phyloP scores from a whole-genome alignment of 768 basidiomycete genomes.

The Hypholoma sublateritium region DNA sequence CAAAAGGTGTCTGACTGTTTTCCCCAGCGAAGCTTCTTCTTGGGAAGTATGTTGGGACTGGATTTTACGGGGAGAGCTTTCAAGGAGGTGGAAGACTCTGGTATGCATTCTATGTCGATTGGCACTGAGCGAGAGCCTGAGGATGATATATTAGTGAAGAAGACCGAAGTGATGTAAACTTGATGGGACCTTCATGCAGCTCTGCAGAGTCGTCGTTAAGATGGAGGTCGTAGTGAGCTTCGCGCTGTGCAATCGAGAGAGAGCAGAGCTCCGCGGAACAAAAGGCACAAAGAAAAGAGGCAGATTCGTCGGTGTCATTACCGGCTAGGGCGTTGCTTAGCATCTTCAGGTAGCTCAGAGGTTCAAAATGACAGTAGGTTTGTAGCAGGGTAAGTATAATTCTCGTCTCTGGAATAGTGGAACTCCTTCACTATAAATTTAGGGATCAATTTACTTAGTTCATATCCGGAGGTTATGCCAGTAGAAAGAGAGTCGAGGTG shows the following conservation, averaged over 20 bases:
- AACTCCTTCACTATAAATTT: no score
- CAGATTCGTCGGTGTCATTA: not conserved
- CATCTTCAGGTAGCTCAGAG: no score
- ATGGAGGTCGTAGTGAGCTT: conserved; percentile 59
- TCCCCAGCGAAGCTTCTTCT: conserved; percentile 18
- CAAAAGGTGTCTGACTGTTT: conserved; percentile 59
- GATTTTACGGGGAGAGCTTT: not conserved
- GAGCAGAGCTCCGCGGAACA: conserved; percentile 44
- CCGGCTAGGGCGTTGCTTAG: not conserved
- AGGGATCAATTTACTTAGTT: no score
- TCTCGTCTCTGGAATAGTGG: no score
- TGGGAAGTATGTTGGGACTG: not conserved
- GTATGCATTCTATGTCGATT: conserved; percentile 7
- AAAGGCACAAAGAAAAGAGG: conserved; percentile 43
- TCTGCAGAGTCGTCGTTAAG: conserved; percentile 20
- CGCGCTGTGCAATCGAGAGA: conserved; percentile 37
- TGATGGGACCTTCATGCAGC: conserved; percentile 7
- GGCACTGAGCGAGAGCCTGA: conserved; percentile 9
- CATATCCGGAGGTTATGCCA: no score
- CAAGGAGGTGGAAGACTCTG: not conserved
- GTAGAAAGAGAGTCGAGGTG: no score
- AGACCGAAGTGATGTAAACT: not conserved
- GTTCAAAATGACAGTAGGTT: no score
- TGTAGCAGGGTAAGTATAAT: no score
- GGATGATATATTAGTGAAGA: not conserved